A percentile compares a stretch with the other conserved stretches of the same genome.
Conservation (phyloP, 805 yeast genomes). For the Geotrichum ghanense region DNA sequence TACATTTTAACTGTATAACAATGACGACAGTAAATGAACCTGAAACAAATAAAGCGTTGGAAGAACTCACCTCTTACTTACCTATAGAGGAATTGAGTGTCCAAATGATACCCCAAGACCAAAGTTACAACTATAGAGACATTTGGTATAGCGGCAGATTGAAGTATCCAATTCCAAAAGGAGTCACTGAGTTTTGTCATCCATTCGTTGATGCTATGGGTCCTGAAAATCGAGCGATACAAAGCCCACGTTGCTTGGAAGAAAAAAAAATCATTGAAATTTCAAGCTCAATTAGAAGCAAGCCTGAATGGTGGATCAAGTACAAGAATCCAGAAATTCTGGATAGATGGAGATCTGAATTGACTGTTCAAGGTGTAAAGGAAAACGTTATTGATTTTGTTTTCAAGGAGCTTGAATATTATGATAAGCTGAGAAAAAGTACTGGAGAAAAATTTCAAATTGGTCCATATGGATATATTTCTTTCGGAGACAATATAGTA, state of each 20-base stretch:
- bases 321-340: conserved; percentile 17
- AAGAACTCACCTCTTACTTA: background rate
- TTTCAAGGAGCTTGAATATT: conserved; percentile 26
- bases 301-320: conserved; percentile 25
- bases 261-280: conserved; percentile 4
- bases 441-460: conserved; percentile 12
- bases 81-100: background rate
- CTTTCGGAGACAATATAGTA: conserved; percentile 17
- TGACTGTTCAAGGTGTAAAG: conserved; percentile 7
- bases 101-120: background rate
- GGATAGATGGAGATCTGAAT: conserved; percentile 23
- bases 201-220: background rate
- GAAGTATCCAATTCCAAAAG: too few relatives aligned
- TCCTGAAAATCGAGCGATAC: background rate
- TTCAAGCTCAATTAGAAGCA: conserved; percentile 14
- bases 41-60: too few relatives aligned
- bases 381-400: conserved; percentile 21
- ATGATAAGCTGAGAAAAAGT: conserved; percentile 12
- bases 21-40: too few relatives aligned
- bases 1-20: too few relatives aligned
- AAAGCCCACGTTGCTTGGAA: conserved; percentile 1
- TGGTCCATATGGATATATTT: conserved; percentile 19
- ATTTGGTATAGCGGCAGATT: background rate
- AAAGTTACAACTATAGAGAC: background rate
- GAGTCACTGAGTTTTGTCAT: background rate